phyloP scores from a whole-genome alignment of 1,284 basidiomycete species.

The Marasmius fiardii region DNA sequence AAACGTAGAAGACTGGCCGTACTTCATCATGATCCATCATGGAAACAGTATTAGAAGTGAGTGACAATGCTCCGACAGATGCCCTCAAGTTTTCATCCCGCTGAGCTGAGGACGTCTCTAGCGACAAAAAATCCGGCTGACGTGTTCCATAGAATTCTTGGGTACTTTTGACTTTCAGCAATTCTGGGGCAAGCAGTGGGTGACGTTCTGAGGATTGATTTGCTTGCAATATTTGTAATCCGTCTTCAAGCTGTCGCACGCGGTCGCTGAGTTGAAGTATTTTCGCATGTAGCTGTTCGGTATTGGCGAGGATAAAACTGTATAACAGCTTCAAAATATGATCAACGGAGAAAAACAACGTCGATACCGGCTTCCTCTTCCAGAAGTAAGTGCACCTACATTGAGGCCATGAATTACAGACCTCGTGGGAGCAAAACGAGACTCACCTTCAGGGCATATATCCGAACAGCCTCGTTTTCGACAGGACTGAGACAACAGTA shows the following conservation, averaged over 20 bases:
- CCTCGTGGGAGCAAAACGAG: conserved; percentile 8
- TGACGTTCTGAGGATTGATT: conserved; percentile 40
- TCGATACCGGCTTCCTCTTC: conserved; percentile 44
- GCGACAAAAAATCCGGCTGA: conserved; percentile 13
- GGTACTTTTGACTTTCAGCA: conserved; percentile 47
- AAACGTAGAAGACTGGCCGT: too few relatives aligned
- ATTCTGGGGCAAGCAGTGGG: conserved; percentile 46
- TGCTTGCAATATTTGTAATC: conserved; percentile 40
- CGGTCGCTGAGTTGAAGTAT: conserved; percentile 56
- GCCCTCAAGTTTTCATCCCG: conserved; percentile 20
- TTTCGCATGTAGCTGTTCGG: conserved; percentile 60
- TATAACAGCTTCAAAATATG: neutral
- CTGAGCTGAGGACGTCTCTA: conserved; percentile 11
- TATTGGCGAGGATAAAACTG: conserved; percentile 62
- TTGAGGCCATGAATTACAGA: neutral
- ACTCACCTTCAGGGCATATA: conserved; percentile 54
- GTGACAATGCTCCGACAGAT: conserved; percentile 15
- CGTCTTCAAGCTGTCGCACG: conserved; percentile 58
- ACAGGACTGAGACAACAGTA: conserved; percentile 38
- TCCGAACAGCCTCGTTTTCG: conserved; percentile 58
- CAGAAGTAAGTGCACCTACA: conserved; percentile 44
- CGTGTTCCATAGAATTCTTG: conserved; percentile 41
- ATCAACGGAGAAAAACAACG: conserved; percentile 6
- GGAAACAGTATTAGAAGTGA: neutral
- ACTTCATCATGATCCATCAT: conserved; percentile 4